Percentiles rank a stretch among this genome's conserved stretches.
Conservation (phyloP, 257 asterid species). For the Rubia yunnanensis region DNA sequence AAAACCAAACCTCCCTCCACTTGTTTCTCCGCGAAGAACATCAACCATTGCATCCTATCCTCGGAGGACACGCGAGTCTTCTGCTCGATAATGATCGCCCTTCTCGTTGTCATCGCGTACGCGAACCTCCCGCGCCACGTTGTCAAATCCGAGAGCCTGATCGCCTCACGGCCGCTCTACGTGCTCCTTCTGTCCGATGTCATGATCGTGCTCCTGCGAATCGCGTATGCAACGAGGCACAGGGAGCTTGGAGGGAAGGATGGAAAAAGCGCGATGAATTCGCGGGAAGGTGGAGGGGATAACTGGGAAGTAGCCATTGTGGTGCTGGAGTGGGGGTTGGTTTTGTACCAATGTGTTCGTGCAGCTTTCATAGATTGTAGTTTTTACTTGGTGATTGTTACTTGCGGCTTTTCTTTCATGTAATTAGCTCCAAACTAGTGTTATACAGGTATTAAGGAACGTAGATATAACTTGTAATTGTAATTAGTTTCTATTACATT, state of each 20-base stretch:
- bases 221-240: constrained; percentile 20
- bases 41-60: constrained; percentile 45
- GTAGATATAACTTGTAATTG: too few relatives aligned
- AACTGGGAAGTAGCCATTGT: constrained; percentile 53
- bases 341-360: constrained; percentile 46
- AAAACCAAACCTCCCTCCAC: constrained; percentile 3
- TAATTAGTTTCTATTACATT: too few relatives aligned
- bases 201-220: constrained; percentile 38
- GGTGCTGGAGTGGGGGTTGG: constrained; percentile 58
- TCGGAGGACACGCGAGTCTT: constrained; percentile 51
- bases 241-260: constrained; percentile 1
- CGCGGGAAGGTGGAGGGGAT: constrained; percentile 13
- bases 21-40: constrained; percentile 40
- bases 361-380: constrained; percentile 72
- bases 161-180: constrained; percentile 60
- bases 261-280: neutral
- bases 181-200: constrained; percentile 47
- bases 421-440: neutral
- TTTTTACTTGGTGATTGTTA: constrained; percentile 51
- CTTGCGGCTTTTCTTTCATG: constrained; percentile 53
- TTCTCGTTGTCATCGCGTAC: constrained; percentile 47
- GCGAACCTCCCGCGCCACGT: constrained; percentile 36
- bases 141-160: constrained; percentile 46
- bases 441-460: too few relatives aligned
- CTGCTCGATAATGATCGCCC: constrained; percentile 49